phyloP scores from a whole-genome alignment of 306 rosid genomes.

The Datisca glomerata region DNA sequence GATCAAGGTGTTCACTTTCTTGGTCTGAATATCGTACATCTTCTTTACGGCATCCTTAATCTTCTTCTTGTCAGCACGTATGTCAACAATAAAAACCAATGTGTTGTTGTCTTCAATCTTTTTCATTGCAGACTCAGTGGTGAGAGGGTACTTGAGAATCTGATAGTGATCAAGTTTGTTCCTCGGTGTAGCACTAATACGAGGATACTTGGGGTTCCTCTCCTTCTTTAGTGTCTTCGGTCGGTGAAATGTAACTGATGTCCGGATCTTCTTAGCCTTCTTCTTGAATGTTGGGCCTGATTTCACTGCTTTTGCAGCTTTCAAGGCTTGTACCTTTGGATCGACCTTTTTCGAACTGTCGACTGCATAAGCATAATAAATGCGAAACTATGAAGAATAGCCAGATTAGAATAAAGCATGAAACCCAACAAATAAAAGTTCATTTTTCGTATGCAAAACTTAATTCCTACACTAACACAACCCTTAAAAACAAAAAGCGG shows the following conservation, averaged over 20 bases:
- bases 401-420: too few species aligned
- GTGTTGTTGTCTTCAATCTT: slow-evolving; percentile 86
- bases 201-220: slow-evolving; percentile 78
- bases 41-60: slow-evolving; percentile 75
- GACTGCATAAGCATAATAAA: too few species aligned
- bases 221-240: slow-evolving; percentile 60
- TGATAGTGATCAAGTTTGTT: slow-evolving; percentile 80
- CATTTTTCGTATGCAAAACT: too few species aligned
- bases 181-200: slow-evolving; percentile 74
- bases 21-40: slow-evolving; percentile 82
- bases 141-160: slow-evolving; percentile 65
- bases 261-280: slow-evolving; percentile 47
- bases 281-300: slow-evolving; percentile 36
- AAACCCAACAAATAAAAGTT: too few species aligned
- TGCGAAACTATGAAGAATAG: too few species aligned
- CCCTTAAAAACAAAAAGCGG: too few species aligned
- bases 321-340: slow-evolving; percentile 52
- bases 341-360: slow-evolving; percentile 32
- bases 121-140: slow-evolving; percentile 88
- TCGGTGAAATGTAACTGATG: slow-evolving; percentile 40
- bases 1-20: slow-evolving; percentile 83
- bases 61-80: slow-evolving; percentile 85
- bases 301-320: slow-evolving; percentile 47
- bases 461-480: too few species aligned
- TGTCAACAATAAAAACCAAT: slow-evolving; percentile 72